Conservation (phyloP, 345 rosid species). For the Nasturtium officinale region DNA sequence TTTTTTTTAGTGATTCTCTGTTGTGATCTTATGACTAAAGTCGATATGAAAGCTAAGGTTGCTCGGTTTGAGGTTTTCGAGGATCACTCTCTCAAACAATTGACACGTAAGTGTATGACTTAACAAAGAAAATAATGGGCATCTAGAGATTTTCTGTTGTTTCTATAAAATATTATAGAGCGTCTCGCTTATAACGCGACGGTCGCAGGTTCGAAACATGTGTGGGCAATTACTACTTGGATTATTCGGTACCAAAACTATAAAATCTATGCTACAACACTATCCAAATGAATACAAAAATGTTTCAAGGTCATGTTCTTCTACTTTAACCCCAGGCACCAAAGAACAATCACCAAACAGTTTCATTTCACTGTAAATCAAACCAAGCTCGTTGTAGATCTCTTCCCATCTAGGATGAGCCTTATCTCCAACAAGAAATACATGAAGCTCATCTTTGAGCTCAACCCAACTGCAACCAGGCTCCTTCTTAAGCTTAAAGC, state of each 20-base stretch:
- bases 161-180: too few relatives aligned
- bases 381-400: conserved; percentile 57
- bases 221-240: too few relatives aligned
- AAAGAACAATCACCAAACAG: conserved; percentile 31
- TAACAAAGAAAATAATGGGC: too few relatives aligned
- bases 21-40: conserved; percentile 7
- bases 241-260: too few relatives aligned
- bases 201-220: too few relatives aligned
- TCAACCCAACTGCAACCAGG: conserved; percentile 98
- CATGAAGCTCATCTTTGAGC: conserved; percentile 72
- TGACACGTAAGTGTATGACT: too few relatives aligned
- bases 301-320: conserved; percentile 5
- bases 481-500: conserved; percentile 73
- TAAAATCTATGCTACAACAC: neutral
- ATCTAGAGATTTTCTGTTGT: too few relatives aligned
- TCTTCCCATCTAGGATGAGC: conserved; percentile 69
- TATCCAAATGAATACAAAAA: neutral
- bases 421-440: conserved; percentile 68
- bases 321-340: conserved; percentile 17
- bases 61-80: too few relatives aligned
- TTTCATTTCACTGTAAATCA: conserved; percentile 66
- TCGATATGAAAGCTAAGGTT: neutral
- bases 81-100: too few relatives aligned
- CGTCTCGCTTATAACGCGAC: too few relatives aligned
- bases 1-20: conserved; percentile 11